Evolutionary conservation across 2,329 filamentous ascomycete genomes (phyloP).

Genomic region (Whalleya microplaca): DNA sequence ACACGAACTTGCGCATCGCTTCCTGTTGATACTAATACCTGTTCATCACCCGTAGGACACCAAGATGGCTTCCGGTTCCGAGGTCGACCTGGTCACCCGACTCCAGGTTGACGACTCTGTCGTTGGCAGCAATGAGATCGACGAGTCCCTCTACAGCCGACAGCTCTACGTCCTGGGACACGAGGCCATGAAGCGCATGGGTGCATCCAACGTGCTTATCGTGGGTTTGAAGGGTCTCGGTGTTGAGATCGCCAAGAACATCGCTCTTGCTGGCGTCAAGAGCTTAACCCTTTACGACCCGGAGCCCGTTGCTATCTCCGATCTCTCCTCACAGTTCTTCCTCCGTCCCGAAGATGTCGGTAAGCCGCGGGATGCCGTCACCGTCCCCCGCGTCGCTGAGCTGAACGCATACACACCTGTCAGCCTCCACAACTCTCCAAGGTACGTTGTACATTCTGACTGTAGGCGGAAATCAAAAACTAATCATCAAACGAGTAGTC

Average conservation of each 20-base stretch:
- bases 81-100: slow-evolving; percentile 65
- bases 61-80: slow-evolving; percentile 51
- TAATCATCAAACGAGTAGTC: slow-evolving; percentile 48
- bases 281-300: slow-evolving; percentile 94
- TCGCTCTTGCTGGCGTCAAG: slow-evolving; percentile 97
- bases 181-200: slow-evolving; percentile 98
- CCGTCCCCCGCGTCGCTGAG: slow-evolving; percentile 87
- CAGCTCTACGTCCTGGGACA: slow-evolving; percentile 74
- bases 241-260: slow-evolving; percentile 98
- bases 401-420: slow-evolving; percentile 97
- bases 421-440: slow-evolving; percentile 67
- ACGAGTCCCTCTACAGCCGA: slow-evolving; percentile 74
- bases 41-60: slow-evolving; percentile 44
- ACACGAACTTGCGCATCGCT: not conserved
- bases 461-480: slow-evolving; percentile 8
- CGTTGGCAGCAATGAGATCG: slow-evolving; percentile 62
- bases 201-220: slow-evolving; percentile 90
- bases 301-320: slow-evolving; percentile 77
- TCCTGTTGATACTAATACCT: slow-evolving; percentile 19
- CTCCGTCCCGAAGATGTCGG: slow-evolving; percentile 85
- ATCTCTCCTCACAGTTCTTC: slow-evolving; percentile 98
- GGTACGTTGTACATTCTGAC: slow-evolving; percentile 43
- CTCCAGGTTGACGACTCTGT: slow-evolving; percentile 69
- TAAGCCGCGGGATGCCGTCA: slow-evolving; percentile 85
- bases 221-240: slow-evolving; percentile 91